phyloP scores from a whole-genome alignment of 169 alveolate species.

The Plasmodium knowlesi region DNA sequence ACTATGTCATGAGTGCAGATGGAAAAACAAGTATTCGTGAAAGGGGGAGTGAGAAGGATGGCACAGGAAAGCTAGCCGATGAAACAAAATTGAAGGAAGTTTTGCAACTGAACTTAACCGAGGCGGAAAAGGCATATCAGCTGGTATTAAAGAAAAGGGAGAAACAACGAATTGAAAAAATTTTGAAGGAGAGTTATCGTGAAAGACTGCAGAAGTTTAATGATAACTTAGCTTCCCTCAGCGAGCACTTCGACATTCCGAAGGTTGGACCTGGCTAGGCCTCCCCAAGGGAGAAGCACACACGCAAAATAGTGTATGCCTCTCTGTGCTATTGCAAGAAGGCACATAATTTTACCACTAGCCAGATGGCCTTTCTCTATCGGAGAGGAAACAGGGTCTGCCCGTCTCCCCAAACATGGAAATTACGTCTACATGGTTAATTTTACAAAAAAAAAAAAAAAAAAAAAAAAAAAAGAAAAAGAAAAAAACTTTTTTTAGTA shows the following conservation, averaged over 20 bases:
- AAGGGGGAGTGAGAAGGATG: conserved; percentile 32
- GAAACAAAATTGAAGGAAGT: conserved; percentile 47
- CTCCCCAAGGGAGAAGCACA: neutral
- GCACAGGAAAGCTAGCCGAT: neutral
- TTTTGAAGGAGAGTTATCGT: conserved; percentile 88
- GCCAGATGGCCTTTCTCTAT: neutral
- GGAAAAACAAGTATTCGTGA: neutral
- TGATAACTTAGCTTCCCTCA: conserved; percentile 86
- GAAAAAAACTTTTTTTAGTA: neutral
- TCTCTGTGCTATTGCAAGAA: neutral
- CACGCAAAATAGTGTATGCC: neutral
- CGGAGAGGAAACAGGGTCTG: neutral
- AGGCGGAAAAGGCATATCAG: conserved; percentile 84
- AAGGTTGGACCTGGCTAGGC: conserved; percentile 92
- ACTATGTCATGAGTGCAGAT: neutral
- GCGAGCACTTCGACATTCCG: conserved; percentile 93
- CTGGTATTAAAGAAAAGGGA: conserved; percentile 87
- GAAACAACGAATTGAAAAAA: conserved; percentile 80
- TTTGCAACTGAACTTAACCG: conserved; percentile 69
- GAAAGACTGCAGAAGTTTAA: conserved; percentile 89
- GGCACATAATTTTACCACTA: neutral
- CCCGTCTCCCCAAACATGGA: neutral
- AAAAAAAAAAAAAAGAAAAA: neutral
- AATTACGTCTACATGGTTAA: neutral
- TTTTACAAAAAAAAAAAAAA: conserved; percentile 11